phyloP scores from a whole-genome alignment of 257 asterid species.

The Agastache rugosa region DNA sequence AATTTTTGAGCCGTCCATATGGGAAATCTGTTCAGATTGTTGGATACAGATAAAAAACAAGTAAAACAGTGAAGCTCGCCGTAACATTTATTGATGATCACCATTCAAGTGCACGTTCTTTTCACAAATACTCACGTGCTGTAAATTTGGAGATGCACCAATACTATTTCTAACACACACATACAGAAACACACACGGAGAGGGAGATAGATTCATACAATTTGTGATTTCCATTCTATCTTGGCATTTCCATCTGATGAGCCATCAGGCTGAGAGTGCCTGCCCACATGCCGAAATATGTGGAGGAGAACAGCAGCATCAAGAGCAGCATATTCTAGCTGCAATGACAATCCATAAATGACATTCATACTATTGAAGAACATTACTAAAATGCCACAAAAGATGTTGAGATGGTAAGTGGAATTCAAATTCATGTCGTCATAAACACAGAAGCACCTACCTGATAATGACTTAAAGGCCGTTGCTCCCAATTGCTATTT shows the following conservation, averaged over 20 bases:
- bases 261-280: constrained; percentile 54
- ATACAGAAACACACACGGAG: background rate
- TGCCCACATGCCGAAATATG: constrained; percentile 74
- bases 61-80: background rate
- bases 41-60: constrained; percentile 1
- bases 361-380: too few relatives aligned
- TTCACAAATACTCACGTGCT: too few relatives aligned
- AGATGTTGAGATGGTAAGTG: background rate
- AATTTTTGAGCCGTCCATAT: constrained; percentile 52
- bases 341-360: constrained; percentile 39
- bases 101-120: background rate
- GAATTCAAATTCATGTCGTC: constrained; percentile 12
- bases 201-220: constrained; percentile 52
- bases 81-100: background rate
- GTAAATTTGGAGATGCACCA: background rate
- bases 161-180: background rate
- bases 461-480: constrained; percentile 85
- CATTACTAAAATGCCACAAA: background rate
- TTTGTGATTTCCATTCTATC: constrained; percentile 91
- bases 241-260: constrained; percentile 53
- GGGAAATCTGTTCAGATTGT: constrained; percentile 60
- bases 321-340: constrained; percentile 97
- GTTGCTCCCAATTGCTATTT: constrained; percentile 95
- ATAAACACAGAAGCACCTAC: constrained; percentile 40
- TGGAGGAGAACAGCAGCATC: constrained; percentile 95